These are phyloP conservation scores for Ustilago lituana DNA, from an alignment of 1,284 basidiomycete species.

Conservation along the genomic window DNA sequence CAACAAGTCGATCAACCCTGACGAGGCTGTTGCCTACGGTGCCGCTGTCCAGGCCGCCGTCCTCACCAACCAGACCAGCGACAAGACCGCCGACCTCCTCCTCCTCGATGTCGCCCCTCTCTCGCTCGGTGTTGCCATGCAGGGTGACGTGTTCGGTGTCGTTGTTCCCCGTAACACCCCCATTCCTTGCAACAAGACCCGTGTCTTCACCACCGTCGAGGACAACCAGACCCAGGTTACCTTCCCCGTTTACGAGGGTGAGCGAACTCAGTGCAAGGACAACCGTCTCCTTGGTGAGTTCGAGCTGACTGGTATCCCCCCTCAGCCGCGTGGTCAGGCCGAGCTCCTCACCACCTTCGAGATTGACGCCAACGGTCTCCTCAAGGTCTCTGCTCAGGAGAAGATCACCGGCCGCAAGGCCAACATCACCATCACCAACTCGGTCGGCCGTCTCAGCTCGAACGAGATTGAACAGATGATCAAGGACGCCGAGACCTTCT, in stretches of 20 bases:
- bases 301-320: constrained; percentile 67
- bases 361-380: constrained; percentile 67
- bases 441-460: constrained; percentile 64
- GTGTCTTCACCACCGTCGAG: constrained; percentile 67
- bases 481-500: constrained; percentile 68
- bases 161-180: constrained; percentile 67
- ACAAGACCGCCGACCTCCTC: constrained; percentile 68
- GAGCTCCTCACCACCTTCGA: constrained; percentile 67
- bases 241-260: constrained; percentile 68
- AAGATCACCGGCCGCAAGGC: constrained; percentile 67
- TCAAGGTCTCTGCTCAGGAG: constrained; percentile 66
- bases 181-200: constrained; percentile 67
- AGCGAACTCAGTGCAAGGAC: constrained; percentile 68
- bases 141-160: constrained; percentile 67
- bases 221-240: constrained; percentile 68
- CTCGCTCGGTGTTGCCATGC: constrained; percentile 68
- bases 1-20: constrained; percentile 84
- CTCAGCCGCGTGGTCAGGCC: constrained; percentile 66
- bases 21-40: constrained; percentile 70
- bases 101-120: constrained; percentile 67
- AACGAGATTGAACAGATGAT: constrained; percentile 68
- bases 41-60: constrained; percentile 67
- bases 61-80: constrained; percentile 67
- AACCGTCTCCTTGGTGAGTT: constrained; percentile 68
- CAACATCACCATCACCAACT: constrained; percentile 68